Evolutionary conservation across 1,284 basidiomycete genomes (phyloP).

Genomic region (Puccinia novopanici): DNA sequence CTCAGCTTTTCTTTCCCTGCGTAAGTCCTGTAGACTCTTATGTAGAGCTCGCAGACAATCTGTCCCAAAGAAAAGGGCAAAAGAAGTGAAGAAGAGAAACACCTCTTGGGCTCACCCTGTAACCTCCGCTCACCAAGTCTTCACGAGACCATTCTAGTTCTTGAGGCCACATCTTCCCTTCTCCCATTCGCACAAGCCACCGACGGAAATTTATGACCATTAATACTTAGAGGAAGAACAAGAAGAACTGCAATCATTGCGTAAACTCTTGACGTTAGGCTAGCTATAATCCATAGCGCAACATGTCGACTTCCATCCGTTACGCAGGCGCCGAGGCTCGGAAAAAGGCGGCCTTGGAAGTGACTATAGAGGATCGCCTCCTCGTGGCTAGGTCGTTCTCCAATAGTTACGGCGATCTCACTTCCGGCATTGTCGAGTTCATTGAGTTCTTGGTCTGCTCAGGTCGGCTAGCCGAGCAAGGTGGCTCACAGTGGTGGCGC

Average conservation of each 20-base stretch:
- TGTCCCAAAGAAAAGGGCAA: no score
- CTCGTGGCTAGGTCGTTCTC: neutral
- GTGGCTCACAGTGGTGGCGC: conserved; percentile 31
- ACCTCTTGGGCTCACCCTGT: no score
- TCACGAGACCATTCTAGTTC: no score
- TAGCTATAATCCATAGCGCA: neutral
- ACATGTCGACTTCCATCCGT: neutral
- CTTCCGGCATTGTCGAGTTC: conserved; percentile 26
- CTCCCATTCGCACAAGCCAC: no score
- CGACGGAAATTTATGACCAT: no score
- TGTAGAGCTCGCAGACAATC: no score
- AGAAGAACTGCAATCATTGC: neutral
- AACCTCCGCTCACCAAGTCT: no score
- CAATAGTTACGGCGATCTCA: neutral
- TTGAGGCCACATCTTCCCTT: no score
- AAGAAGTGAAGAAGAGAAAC: no score
- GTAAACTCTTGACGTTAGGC: neutral
- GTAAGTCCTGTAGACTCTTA: no score
- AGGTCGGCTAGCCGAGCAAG: conserved; percentile 15
- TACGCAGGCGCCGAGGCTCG: neutral
- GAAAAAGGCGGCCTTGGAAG: conserved; percentile 15
- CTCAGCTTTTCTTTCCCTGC: no score
- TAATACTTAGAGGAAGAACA: neutral
- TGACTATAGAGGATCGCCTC: neutral
- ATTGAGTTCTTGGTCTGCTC: conserved; percentile 30